Evolutionary conservation across 192 early-diverging fungal species (phyloP).

Genomic region (Lunasporangiospora selenospora): DNA sequence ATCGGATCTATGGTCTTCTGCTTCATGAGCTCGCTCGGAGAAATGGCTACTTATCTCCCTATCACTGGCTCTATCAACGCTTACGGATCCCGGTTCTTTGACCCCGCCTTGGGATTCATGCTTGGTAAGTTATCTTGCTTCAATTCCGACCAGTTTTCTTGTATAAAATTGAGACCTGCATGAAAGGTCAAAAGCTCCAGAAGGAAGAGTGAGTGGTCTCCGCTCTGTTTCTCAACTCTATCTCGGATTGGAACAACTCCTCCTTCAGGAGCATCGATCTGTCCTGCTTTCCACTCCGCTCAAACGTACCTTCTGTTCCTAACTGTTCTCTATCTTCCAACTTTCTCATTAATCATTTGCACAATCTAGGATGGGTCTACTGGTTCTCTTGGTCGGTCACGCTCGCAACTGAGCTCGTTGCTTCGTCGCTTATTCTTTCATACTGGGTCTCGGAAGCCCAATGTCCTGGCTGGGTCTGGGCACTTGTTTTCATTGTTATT

Average conservation of each 20-base stretch:
- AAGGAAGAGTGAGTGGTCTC: no score
- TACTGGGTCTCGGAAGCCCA: constrained; percentile 50
- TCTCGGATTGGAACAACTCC: no score
- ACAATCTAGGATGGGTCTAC: constrained; percentile 63
- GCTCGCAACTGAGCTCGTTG: constrained; percentile 77
- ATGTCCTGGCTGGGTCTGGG: constrained; percentile 20
- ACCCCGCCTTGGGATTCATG: constrained; percentile 75
- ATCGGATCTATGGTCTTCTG: constrained; percentile 72
- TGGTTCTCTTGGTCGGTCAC: constrained; percentile 66
- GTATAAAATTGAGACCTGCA: no score
- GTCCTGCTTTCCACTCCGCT: no score
- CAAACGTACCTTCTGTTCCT: no score
- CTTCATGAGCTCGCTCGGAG: constrained; percentile 75
- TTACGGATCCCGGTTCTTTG: constrained; percentile 77
- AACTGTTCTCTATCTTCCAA: no score
- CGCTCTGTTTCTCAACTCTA: no score
- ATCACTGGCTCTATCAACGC: constrained; percentile 77
- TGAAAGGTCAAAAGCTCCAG: no score
- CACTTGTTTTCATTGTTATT: constrained; percentile 54
- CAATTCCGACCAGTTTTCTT: background rate
- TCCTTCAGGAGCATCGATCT: no score
- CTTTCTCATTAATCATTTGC: no score
- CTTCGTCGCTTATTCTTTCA: constrained; percentile 76
- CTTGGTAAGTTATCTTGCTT: constrained; percentile 51
- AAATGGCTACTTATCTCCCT: constrained; percentile 86